Base-by-base conservation (phyloP, 106 monocot species). In the Acorus calamus region DNA sequence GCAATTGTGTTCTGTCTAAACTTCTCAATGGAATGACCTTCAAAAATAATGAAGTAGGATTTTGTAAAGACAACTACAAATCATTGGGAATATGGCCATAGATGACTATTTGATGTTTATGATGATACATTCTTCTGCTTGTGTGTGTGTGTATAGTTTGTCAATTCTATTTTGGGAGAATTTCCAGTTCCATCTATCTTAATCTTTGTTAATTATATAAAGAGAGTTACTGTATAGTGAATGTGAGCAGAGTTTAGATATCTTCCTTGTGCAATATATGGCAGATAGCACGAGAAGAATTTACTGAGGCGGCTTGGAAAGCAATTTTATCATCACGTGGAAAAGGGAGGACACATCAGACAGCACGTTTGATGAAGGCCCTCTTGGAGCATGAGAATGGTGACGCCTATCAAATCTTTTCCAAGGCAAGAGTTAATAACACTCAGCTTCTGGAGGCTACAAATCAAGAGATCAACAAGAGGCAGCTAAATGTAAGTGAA, bases 281-380 rank as follows among this genome's bases (percentile, higher is more conserved):
- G n/a, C 62, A 99, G 98, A 88, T 92, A 56, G 77, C 79, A 3
- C 98, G 88, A 70, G 83, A 92, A 79, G 98, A 99, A n/a, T 99
- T 99, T 53, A 92, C 92, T 47, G 92, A 92, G 54, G 88, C 92
- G 92, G 92, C 88, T 59, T 99, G 98, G 98, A 91, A 99, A 92
- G 88, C 74, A 55, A 86, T 99, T 63, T 88, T 92, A 64, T 73
- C 83, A 47, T 88, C 91, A 8, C 98, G 88, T 62, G 98, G 92
- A 13, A 99, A 99, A 69, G 88, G 88, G 79, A 88, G 75, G 67
- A 99, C 92, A 54, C 92, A 99, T 44, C 92, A 99, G 79, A 99
- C 92, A 10, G 98, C 92, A 58, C 98, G 92, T 81, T 63, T 99
- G 13, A 85, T 92, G 98, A 92, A 99, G 79, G 74, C 92, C 41